Base-by-base conservation (phyloP, 163 green algal species). In the Prototheca wickerhamii region DNA sequence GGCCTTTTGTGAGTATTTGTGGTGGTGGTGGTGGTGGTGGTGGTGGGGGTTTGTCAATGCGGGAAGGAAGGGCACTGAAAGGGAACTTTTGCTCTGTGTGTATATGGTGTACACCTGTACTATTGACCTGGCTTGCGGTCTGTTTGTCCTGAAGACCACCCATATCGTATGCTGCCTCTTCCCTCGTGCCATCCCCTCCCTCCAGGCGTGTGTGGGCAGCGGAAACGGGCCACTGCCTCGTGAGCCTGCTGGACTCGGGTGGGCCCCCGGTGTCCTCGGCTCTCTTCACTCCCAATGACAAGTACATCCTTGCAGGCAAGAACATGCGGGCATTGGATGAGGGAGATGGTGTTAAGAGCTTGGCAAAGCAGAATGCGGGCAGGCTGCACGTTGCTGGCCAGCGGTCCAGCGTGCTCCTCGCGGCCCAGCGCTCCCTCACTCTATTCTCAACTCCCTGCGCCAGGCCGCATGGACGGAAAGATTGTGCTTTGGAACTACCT, bases 401-500 rank as follows among this genome's bases (percentile, higher is more conserved):
- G n/a, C n/a, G n/a, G n/a, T n/a, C n/a, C n/a, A n/a, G n/a, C n/a
- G n/a, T n/a, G n/a, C n/a, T n/a, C n/a, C n/a, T 25, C 32, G 50
- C 50, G 8, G 12, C 53, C 4, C 53, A 29, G 3, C 8, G 10
- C 8, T 32, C 2, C 3, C 30, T 32, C 32, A 3, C 33, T 12
- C 52, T 29, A 34, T 21, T 4, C 5, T 20, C 10, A 31, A 25
- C 49, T 2, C 15, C 21, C 8, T 26, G 3, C 23, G 59, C 80
- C 76, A 49, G 82, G 72, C 32, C 87, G 84, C 2, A 60, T 97
- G 35, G 84, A 94, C 70, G 73, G 65, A 64, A 76, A 72, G 33
- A 37, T 89, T 28, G 76, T 91, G 4, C 58, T 96, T 0, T 96
- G 83, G 85, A 87, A 96, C 73, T 89, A 86, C 67, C 80, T 88